These are phyloP conservation scores for Gynandropsis gynandra DNA, from an alignment of 345 rosid species.

Conservation along the genomic window DNA sequence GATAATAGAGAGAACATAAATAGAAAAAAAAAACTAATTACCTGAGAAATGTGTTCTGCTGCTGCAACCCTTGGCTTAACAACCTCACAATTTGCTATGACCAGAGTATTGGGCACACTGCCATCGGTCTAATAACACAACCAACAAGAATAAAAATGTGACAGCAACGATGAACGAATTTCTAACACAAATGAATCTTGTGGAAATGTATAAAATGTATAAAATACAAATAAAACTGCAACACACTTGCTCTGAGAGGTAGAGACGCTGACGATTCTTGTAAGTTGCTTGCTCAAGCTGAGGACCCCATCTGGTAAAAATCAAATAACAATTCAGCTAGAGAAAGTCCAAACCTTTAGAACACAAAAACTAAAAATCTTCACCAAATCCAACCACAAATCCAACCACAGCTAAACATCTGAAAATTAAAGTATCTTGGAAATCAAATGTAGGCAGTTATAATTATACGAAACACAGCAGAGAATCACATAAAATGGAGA, in stretches of 20 bases:
- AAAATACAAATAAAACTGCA: conserved; percentile 7
- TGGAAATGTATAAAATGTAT: background rate
- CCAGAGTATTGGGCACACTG: conserved; percentile 81
- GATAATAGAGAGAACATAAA: background rate
- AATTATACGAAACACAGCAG: background rate
- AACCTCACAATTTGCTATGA: conserved; percentile 74
- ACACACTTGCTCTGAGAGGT: conserved; percentile 72
- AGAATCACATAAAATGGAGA: background rate
- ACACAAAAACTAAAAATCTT: conserved; percentile 15
- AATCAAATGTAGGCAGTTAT: background rate
- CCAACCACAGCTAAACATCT: background rate
- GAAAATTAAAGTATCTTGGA: conserved; percentile 3
- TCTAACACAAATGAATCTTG: conserved; percentile 1
- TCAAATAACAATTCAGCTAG: conserved; percentile 13
- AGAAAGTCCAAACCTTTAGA: background rate
- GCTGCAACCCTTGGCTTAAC: conserved; percentile 88
- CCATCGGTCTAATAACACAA: conserved; percentile 60
- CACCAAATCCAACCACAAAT: no score
- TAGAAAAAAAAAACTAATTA: conserved; percentile 8
- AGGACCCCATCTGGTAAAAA: conserved; percentile 67
- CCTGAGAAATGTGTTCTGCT: conserved; percentile 86
- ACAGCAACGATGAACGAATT: background rate
- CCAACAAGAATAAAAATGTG: conserved; percentile 12
- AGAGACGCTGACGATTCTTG: conserved; percentile 82
- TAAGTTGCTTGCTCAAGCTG: conserved; percentile 77